These are phyloP conservation scores for Laguncularia racemosa DNA, from an alignment of 345 rosid species.

Conservation along the genomic window DNA sequence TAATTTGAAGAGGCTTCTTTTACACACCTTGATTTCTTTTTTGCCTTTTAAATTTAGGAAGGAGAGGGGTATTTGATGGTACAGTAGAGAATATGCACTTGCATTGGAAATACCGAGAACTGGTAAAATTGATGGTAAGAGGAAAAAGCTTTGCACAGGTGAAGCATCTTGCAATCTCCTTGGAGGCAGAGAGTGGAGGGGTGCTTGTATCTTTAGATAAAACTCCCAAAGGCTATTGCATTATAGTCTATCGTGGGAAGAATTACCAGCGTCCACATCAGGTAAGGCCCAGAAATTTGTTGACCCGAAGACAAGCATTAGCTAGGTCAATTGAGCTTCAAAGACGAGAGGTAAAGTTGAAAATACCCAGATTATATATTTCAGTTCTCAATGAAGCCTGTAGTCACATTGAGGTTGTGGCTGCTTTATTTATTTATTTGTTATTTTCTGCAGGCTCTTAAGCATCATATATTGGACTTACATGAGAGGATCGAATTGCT, in stretches of 20 bases:
- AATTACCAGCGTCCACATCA: conserved; percentile 51
- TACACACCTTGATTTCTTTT: not conserved
- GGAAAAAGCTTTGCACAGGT: conserved; percentile 57
- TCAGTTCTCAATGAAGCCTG: not conserved
- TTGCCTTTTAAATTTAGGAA: conserved; percentile 32
- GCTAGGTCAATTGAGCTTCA: conserved; percentile 87
- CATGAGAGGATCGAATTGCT: conserved; percentile 52
- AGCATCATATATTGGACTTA: conserved; percentile 58
- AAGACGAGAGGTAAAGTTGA: conserved; percentile 61
- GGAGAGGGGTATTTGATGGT: conserved; percentile 74
- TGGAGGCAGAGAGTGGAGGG: conserved; percentile 97
- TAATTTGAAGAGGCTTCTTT: conserved; percentile 5
- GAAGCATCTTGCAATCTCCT: conserved; percentile 65
- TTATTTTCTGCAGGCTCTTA: conserved; percentile 56
- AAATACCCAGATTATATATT: no score
- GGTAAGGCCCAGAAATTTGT: conserved; percentile 60
- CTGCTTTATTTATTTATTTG: conserved; percentile 4
- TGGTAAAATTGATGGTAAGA: conserved; percentile 73
- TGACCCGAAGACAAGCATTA: conserved; percentile 74
- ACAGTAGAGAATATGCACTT: conserved; percentile 89
- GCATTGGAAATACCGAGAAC: conserved; percentile 87
- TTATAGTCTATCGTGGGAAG: conserved; percentile 84
- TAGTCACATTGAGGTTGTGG: not conserved
- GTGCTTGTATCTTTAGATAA: conserved; percentile 71
- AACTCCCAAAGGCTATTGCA: conserved; percentile 67